Conservation (phyloP, 768 basidiomycete species). For the Leccinum olivaceopallidum region DNA sequence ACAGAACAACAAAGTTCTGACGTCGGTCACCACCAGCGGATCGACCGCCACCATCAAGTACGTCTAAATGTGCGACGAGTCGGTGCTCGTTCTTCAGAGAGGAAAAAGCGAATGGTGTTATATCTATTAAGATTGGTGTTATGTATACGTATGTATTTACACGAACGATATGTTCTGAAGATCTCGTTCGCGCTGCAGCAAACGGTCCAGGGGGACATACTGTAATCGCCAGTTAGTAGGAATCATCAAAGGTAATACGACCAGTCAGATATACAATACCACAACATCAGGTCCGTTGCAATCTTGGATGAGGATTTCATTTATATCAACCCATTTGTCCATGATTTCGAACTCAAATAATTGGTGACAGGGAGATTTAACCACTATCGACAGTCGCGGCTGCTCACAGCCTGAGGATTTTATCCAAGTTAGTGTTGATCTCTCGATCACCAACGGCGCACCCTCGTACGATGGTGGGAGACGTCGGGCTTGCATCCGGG, state of each 20-base stretch:
- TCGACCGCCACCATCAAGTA: slow-evolving; percentile 11
- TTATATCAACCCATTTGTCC: too few relatives aligned
- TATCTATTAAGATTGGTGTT: neutral
- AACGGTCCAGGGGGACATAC: neutral
- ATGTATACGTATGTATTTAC: neutral
- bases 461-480: neutral
- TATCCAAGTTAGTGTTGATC: neutral
- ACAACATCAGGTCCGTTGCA: neutral
- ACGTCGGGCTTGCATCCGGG: neutral
- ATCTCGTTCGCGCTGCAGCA: neutral
- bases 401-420: neutral
- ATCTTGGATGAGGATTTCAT: neutral
- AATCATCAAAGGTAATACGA: neutral
- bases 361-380: neutral
- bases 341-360: too few relatives aligned
- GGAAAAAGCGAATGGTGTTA: neutral
- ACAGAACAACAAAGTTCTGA: slow-evolving; percentile 13
- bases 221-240: neutral
- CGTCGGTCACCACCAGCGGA: slow-evolving; percentile 12
- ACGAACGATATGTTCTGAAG: neutral
- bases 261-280: neutral
- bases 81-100: neutral
- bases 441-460: neutral
- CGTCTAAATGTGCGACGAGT: neutral
- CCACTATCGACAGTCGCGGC: neutral